Conservation (phyloP, 139 green algal species). For the Chlorella vulgaris region DNA sequence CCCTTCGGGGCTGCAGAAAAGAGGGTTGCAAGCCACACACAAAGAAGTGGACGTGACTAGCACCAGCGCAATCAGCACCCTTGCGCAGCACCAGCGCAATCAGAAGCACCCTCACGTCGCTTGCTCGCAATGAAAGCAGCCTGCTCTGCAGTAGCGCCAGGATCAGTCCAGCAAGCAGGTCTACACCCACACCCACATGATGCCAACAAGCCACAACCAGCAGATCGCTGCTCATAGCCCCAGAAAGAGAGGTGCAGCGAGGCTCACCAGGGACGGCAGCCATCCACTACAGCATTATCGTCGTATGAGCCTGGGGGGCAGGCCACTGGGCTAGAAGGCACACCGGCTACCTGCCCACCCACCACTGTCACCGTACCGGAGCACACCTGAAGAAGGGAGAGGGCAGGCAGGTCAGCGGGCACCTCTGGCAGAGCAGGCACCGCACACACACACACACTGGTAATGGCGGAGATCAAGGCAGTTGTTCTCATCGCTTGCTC, state of each 20-base stretch:
- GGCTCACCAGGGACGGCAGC: slow-evolving; percentile 27
- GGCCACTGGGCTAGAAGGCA: background rate
- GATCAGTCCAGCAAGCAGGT: no score
- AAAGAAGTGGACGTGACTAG: background rate
- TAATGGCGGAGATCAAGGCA: no score
- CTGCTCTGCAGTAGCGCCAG: no score
- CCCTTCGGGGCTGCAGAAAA: slow-evolving; percentile 15
- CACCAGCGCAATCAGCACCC: background rate
- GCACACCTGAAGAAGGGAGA: slow-evolving; percentile 1
- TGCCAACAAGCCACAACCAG: background rate
- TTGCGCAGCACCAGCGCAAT: background rate
- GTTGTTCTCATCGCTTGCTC: no score
- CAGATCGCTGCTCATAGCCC: no score
- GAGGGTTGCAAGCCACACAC: background rate
- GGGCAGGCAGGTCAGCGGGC: background rate
- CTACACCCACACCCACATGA: no score
- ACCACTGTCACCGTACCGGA: slow-evolving; percentile 1
- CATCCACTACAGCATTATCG: background rate
- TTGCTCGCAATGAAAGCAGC: no score
- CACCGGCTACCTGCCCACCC: background rate
- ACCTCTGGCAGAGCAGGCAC: no score
- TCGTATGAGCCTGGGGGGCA: slow-evolving; percentile 13
- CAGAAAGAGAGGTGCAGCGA: no score
- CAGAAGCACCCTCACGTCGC: no score
- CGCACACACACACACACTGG: no score